Evolutionary conservation across 225 moss, liverwort and hornwort genomes (phyloP), one percentile per base, ranked within the genome.

Genomic region (Bryoerythrophyllum caledonicum): DNA sequence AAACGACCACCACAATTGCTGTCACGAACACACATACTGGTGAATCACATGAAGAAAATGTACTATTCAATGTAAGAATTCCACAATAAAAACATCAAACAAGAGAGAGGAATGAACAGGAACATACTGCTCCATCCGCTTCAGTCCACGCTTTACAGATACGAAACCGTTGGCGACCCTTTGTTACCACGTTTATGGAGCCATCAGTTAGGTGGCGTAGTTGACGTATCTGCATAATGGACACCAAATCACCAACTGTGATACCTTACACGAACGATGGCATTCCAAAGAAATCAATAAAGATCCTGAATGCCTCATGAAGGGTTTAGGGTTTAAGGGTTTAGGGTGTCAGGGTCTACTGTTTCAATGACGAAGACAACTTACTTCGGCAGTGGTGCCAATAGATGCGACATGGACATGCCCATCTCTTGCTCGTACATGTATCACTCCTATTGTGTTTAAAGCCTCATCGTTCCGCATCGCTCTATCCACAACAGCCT

Each of bases 381-480:
- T 80, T 32, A 92, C 90, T 88, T 94, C 90, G 55, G 94, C 94
- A 62, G 94, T 94, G 10, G 94, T 94, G 59, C 94, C 94, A 41
- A 94, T 86, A 32, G 91, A 91, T 67, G 90, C 90, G 81, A 90
- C 79, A 64, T 80, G 86, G 35, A 82, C 82, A 37, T 84, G 81
- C 35, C 79, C 79, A 61, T 90, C 82, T 32, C 88, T 88, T 71
- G 88, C 82, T 57, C 87, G 82, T 25, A 90, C 89, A 72, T 94
- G 94, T 46, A 94, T 89, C 77, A 94, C 94, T 59, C 94, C 94
- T 57, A 94, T 79, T 30, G 90, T 94, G 73, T 87, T 84, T 62
- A 83, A 82, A 27, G 94, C 91, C 53, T 85, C 90, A 46, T 87
- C 80, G 80, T 87, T 91, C 48, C 78, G 84, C 91, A 90, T 87